Evolutionary conservation across 139 green algal species (phyloP).

Genomic region (Marvania coccoides): DNA sequence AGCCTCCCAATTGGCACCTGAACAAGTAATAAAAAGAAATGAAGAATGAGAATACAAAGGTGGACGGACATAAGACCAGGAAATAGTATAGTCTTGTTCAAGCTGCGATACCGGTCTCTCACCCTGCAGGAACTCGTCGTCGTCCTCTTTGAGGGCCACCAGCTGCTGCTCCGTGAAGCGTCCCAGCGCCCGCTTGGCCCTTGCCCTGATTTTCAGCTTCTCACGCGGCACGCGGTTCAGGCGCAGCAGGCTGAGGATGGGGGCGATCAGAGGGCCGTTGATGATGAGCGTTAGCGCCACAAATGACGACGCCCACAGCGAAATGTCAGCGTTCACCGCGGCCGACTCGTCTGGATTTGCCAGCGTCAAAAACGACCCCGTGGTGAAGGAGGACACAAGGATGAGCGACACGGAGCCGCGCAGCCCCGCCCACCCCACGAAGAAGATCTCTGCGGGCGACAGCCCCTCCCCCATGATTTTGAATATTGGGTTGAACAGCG

Average conservation of each 20-base stretch:
- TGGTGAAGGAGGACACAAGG: slow-evolving; percentile 57
- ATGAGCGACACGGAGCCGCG: slow-evolving; percentile 78
- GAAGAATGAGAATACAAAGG: too few species aligned
- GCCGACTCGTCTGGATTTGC: not conserved
- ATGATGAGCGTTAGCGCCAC: slow-evolving; percentile 80
- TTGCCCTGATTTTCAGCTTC: slow-evolving; percentile 30
- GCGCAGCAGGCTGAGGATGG: slow-evolving; percentile 24
- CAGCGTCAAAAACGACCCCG: not conserved
- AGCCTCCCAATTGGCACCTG: slow-evolving; percentile 64
- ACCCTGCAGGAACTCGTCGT: slow-evolving; percentile 57
- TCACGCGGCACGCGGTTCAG: slow-evolving; percentile 15
- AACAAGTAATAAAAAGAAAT: too few species aligned
- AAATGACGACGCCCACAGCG: slow-evolving; percentile 70
- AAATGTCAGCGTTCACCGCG: slow-evolving; percentile 40
- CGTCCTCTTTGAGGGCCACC: slow-evolving; percentile 34
- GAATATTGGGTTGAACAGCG: slow-evolving; percentile 29
- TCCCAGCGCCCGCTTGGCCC: slow-evolving; percentile 42
- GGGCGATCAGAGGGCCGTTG: slow-evolving; percentile 53
- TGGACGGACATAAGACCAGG: too few species aligned
- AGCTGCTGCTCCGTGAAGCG: slow-evolving; percentile 47
- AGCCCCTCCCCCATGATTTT: slow-evolving; percentile 17
- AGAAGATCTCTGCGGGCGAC: slow-evolving; percentile 44
- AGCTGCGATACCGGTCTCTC: not conserved
- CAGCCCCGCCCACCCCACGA: slow-evolving; percentile 55
- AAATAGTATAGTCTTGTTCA: too few species aligned